Conservation (phyloP, 345 rosid species). For the Camelina neglecta region DNA sequence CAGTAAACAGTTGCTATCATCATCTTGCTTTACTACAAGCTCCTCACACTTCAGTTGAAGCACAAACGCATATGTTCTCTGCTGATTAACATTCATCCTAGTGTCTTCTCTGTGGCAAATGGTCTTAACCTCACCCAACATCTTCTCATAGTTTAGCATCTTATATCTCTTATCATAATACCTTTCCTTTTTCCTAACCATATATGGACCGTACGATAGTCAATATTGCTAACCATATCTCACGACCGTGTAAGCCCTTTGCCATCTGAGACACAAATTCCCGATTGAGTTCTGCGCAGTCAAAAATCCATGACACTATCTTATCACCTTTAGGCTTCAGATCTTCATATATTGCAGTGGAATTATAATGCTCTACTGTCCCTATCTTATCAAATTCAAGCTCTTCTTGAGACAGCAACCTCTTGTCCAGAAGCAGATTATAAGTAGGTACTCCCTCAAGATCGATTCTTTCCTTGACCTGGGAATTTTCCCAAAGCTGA, state of each 20-base stretch:
- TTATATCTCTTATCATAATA: background rate
- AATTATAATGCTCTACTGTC: background rate
- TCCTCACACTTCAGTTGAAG: background rate
- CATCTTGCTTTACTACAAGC: background rate
- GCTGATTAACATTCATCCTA: background rate
- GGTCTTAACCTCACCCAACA: background rate
- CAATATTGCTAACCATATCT: conserved; percentile 1
- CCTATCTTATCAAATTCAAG: background rate
- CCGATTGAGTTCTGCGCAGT: background rate
- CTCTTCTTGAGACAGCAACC: background rate
- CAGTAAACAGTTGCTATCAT: background rate
- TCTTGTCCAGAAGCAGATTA: conserved; percentile 12
- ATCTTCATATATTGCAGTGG: background rate
- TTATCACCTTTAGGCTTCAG: background rate
- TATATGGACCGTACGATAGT: too few species aligned
- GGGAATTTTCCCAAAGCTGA: background rate
- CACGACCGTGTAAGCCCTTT: background rate
- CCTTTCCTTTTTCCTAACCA: background rate
- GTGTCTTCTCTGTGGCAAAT: background rate
- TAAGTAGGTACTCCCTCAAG: background rate
- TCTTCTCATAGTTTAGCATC: background rate
- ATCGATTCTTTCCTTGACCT: conserved; percentile 8
- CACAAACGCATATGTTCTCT: background rate
- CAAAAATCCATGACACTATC: background rate
- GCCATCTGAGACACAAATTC: background rate